These are phyloP conservation scores for Fusarium drepaniforme DNA, from an alignment of 2,329 filamentous ascomycete genomes.

Conservation along the genomic window DNA sequence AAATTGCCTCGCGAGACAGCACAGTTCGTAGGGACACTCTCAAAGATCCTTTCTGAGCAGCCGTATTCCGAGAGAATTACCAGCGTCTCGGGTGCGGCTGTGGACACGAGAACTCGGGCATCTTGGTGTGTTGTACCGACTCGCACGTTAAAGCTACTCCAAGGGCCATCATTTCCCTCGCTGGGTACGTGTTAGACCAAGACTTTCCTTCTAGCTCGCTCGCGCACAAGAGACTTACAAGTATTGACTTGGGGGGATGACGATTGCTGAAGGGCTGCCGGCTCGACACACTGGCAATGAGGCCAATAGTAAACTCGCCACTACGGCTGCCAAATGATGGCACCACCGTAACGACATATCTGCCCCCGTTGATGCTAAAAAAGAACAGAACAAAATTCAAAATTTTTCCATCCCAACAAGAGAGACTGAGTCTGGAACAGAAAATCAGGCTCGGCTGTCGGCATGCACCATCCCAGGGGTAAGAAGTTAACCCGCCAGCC, in stretches of 20 bases:
- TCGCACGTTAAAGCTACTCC: background rate
- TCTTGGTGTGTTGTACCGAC: background rate
- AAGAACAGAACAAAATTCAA: background rate
- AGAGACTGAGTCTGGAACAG: background rate
- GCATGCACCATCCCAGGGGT: background rate
- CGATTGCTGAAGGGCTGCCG: background rate
- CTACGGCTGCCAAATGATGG: background rate
- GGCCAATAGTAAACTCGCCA: background rate
- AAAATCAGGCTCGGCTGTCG: background rate
- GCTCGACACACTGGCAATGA: background rate
- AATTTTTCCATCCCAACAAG: background rate
- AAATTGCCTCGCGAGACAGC: background rate
- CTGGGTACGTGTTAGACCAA: background rate
- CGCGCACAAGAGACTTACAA: background rate
- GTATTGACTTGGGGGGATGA: background rate
- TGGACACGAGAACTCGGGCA: background rate
- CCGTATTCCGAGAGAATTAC: background rate
- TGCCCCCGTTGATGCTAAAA: background rate
- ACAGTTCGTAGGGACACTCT: background rate
- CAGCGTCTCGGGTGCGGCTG: background rate
- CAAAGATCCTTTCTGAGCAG: background rate
- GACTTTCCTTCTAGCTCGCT: background rate
- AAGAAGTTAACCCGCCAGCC: background rate
- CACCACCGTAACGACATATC: background rate
- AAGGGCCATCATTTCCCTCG: background rate